Conservation (phyloP, 345 rosid genomes). For the Aquilaria malaccensis region DNA sequence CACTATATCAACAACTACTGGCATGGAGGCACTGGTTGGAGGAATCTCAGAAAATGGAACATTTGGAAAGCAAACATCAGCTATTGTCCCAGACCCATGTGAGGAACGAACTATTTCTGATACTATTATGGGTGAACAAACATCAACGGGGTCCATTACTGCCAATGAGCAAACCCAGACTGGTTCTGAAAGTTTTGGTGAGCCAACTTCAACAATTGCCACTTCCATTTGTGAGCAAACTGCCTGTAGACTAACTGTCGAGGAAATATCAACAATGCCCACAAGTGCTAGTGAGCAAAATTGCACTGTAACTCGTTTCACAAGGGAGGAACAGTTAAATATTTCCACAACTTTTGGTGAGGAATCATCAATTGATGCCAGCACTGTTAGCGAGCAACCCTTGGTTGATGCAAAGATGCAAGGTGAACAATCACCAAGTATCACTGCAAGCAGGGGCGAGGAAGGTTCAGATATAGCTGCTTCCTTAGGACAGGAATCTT, state of each 20-base stretch:
- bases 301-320: neutral
- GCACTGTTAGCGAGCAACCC: neutral
- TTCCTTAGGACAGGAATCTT: constrained; percentile 9
- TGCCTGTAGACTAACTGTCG: too few relatives aligned
- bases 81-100: neutral
- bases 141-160: too few relatives aligned
- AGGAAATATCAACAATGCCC: too few relatives aligned
- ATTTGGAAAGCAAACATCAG: neutral
- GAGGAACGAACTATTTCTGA: constrained; percentile 4
- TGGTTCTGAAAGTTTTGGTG: too few relatives aligned
- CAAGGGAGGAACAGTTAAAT: too few relatives aligned
- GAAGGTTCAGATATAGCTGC: constrained; percentile 9
- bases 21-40: neutral
- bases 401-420: too few relatives aligned
- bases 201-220: too few relatives aligned
- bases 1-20: neutral
- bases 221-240: too few relatives aligned
- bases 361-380: neutral
- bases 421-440: constrained; percentile 2
- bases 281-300: constrained; percentile 1
- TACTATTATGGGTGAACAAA: neutral
- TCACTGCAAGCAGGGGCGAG: constrained; percentile 7
- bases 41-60: too few relatives aligned
- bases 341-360: neutral
- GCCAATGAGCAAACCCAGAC: too few relatives aligned